Percentiles rank a stretch among this genome's conserved stretches.
phyloP scores from a whole-genome alignment of 2,329 filamentous ascomycete species.

The Cladosporium sp. region DNA sequence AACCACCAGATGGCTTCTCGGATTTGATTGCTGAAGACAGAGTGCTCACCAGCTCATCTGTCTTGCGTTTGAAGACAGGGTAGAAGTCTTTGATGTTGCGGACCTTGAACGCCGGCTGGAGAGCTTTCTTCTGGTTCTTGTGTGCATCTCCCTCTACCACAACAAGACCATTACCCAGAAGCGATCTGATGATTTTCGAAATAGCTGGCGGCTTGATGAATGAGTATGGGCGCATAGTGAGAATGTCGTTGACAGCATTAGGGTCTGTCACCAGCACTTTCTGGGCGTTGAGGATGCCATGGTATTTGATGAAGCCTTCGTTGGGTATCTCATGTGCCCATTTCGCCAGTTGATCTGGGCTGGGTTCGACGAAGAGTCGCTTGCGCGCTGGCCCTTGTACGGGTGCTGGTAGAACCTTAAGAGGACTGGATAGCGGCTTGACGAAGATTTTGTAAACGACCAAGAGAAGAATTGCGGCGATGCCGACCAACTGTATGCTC shows the following conservation, averaged over 20 bases:
- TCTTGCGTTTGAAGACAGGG: slow-evolving; percentile 77
- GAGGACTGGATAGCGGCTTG: slow-evolving; percentile 3
- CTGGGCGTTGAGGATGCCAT: slow-evolving; percentile 16
- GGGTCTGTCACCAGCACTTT: slow-evolving; percentile 17
- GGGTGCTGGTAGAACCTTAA: neutral
- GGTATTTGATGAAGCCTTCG: slow-evolving; percentile 19
- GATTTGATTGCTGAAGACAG: slow-evolving; percentile 37
- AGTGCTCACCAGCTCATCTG: neutral
- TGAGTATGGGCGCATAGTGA: slow-evolving; percentile 3
- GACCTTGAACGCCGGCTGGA: slow-evolving; percentile 83
- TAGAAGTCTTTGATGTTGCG: slow-evolving; percentile 83
- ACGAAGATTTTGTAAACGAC: neutral
- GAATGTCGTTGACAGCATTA: slow-evolving; percentile 15
- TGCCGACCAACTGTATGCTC: neutral
- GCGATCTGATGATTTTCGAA: slow-evolving; percentile 12
- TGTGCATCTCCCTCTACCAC: slow-evolving; percentile 35
- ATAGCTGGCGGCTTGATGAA: slow-evolving; percentile 12
- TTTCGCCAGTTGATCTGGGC: neutral
- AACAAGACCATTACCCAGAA: slow-evolving; percentile 19
- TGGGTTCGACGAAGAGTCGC: neutral
- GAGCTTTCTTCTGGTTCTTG: slow-evolving; percentile 63
- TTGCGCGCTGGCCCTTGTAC: slow-evolving; percentile 9
- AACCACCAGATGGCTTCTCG: slow-evolving; percentile 37
- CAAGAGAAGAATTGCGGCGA: neutral
- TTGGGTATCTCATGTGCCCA: slow-evolving; percentile 14